Conservation (phyloP, 169 alveolate genomes). For the Plasmodium vinckei region DNA sequence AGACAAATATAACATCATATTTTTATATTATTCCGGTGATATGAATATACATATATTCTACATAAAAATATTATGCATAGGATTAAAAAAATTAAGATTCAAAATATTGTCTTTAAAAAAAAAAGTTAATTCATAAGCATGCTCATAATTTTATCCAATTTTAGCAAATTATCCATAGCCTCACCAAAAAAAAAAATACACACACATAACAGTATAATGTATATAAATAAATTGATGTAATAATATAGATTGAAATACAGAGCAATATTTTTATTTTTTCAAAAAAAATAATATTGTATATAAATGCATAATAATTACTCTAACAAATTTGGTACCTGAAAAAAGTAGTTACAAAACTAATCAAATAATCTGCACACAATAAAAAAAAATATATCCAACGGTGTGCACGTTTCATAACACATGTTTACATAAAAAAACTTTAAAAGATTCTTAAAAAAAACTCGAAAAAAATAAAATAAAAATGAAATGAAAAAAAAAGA, state of each 20-base stretch:
- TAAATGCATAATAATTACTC: conserved; percentile 10
- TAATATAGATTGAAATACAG: not conserved
- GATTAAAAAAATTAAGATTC: not conserved
- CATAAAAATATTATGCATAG: too few species aligned
- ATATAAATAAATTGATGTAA: not conserved
- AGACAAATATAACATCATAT: too few species aligned
- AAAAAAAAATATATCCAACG: not conserved
- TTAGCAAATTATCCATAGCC: not conserved
- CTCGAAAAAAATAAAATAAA: too few species aligned
- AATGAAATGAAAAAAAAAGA: too few species aligned
- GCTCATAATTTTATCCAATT: not conserved
- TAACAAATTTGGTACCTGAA: not conserved
- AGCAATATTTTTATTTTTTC: not conserved
- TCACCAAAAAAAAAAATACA: conserved; percentile 4
- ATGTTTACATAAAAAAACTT: conserved; percentile 2
- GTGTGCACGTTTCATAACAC: not conserved
- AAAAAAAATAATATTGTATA: conserved; percentile 6
- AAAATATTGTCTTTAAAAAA: not conserved
- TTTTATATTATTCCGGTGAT: too few species aligned
- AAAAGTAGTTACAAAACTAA: not conserved
- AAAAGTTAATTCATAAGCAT: not conserved
- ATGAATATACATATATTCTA: too few species aligned
- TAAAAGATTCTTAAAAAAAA: conserved; percentile 15
- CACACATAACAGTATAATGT: not conserved
- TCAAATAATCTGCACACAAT: not conserved